These are phyloP conservation scores for Paraphaeosphaeria minitans DNA, from an alignment of 2,329 filamentous ascomycete genomes.

Conservation along the genomic window DNA sequence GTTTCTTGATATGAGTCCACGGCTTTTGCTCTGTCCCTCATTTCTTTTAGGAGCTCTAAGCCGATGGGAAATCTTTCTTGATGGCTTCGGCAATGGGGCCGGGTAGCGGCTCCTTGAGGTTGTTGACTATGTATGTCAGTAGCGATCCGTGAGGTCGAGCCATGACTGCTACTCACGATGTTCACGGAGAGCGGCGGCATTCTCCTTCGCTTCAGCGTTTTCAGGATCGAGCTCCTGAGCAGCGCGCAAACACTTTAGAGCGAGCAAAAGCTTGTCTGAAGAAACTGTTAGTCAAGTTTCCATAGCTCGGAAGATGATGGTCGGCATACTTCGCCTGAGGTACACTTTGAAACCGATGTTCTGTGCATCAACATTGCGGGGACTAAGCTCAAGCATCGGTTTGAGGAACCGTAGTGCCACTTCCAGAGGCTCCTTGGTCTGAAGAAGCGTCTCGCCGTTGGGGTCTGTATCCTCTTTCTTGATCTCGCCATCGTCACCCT, in stretches of 20 bases:
- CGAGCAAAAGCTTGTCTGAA: conserved; percentile 82
- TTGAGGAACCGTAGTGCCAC: conserved; percentile 86
- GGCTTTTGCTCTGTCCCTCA: conserved; percentile 56
- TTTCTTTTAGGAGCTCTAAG: conserved; percentile 56
- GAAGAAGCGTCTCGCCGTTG: conserved; percentile 76
- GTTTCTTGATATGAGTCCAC: conserved; percentile 56
- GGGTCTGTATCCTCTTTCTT: conserved; percentile 95
- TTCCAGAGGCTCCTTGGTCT: conserved; percentile 80
- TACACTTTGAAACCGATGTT: conserved; percentile 89
- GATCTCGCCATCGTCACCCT: conserved; percentile 64
- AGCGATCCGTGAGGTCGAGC: neutral
- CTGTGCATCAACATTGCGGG: conserved; percentile 81
- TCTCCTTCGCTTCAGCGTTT: conserved; percentile 76
- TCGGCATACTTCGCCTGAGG: conserved; percentile 74
- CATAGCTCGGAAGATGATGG: neutral
- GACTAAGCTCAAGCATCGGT: conserved; percentile 81
- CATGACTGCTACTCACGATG: conserved; percentile 47
- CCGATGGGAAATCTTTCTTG: conserved; percentile 67
- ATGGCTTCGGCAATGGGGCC: conserved; percentile 72
- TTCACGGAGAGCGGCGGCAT: conserved; percentile 71
- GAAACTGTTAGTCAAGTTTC: conserved; percentile 8
- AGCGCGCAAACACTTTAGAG: conserved; percentile 81
- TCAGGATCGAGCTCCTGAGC: conserved; percentile 71
- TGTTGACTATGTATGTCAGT: conserved; percentile 30
- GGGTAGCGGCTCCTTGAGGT: conserved; percentile 58